Base-by-base conservation (phyloP, 1,139 yeast genomes). In the Blastobotrys buckinghamii region DNA sequence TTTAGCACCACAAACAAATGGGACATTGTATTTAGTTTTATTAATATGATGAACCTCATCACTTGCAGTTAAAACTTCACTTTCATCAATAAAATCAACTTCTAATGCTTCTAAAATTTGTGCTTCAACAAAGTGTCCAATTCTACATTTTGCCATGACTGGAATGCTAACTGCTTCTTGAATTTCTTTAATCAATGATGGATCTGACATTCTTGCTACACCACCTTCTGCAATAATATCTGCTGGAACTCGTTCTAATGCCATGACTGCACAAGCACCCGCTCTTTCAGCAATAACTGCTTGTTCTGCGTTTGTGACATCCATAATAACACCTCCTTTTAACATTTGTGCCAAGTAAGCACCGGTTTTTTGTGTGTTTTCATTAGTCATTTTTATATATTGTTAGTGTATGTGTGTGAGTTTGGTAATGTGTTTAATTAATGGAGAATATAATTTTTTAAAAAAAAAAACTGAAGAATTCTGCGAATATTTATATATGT, bases 191-290 rank as follows among this genome's bases (percentile, higher is more conserved):
- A 86, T 84, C 86, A 86, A 80, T 59, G 81, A 72, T 4, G 95
- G 95, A 65, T 86, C 95, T 17, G 87, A 80, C 95, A 86, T 86
- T 62, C 95, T 77, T 54, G 94, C 86, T 45, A 86, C 95, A 54
- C 85, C 85, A 45, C 94, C 92, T 48, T 84, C 79, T 52, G 81
- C 82, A 61, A 95, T 76, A 79, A 86, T 85, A 63, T 86, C 95
- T 15, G 95, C 90, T 20, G 95, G 95, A 50, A 86, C 87, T 59
- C 84, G 73, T 68, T 86, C 95, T 57, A 86, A 74, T 2, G 95
- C 95, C 95, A 85, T 86, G 35, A 86, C 95, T 10, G 95, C 94
- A 70, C 88, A 83, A 12, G 95, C 95, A 53, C 95, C 95, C 2
- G 95, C 92, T 52, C 71, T 74, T 66, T 86, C 94, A 30, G 95